These are phyloP conservation scores for Aspergillus spinulosporus DNA, from an alignment of 2,329 filamentous ascomycete genomes.

Conservation along the genomic window DNA sequence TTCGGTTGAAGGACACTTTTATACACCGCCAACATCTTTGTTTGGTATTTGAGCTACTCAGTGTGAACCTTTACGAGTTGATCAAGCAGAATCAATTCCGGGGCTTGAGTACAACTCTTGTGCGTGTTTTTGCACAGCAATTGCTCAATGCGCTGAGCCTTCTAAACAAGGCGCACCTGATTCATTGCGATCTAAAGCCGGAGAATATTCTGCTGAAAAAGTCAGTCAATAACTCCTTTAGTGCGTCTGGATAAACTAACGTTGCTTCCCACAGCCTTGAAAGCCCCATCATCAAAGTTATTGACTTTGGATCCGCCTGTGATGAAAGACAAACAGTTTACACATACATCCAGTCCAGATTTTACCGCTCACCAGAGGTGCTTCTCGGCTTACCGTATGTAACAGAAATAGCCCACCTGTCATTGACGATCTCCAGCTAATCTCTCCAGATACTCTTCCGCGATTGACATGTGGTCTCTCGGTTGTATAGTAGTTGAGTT, in stretches of 20 bases:
- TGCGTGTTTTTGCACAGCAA: conserved; percentile 96
- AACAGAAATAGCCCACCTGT: neutral
- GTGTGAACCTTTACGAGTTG: conserved; percentile 95
- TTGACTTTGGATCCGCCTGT: conserved; percentile 97
- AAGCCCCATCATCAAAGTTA: conserved; percentile 99
- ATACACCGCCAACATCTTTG: conserved; percentile 97
- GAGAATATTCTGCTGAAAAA: conserved; percentile 98
- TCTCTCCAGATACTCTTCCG: conserved; percentile 75
- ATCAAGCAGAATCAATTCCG: conserved; percentile 99
- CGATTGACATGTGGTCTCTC: conserved; percentile 99
- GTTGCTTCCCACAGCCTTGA: conserved; percentile 63
- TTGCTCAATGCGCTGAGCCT: conserved; percentile 87
- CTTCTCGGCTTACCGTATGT: conserved; percentile 78
- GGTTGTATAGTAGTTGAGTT: conserved; percentile 98
- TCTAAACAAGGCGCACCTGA: conserved; percentile 92
- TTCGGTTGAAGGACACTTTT: conserved; percentile 95
- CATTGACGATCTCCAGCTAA: conserved; percentile 1
- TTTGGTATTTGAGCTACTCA: conserved; percentile 91
- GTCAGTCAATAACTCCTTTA: conserved; percentile 43
- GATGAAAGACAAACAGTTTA: conserved; percentile 98
- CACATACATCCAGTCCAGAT: conserved; percentile 97
- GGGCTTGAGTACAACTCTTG: conserved; percentile 91
- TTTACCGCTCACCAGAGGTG: conserved; percentile 96
- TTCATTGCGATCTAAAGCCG: conserved; percentile 97
- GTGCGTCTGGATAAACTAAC: neutral